Percentiles rank a stretch among this genome's conserved stretches.
These are phyloP conservation scores for Apophysomyces variabilis DNA, from an alignment of 371 early-diverging fungal species.

Conservation along the genomic window DNA sequence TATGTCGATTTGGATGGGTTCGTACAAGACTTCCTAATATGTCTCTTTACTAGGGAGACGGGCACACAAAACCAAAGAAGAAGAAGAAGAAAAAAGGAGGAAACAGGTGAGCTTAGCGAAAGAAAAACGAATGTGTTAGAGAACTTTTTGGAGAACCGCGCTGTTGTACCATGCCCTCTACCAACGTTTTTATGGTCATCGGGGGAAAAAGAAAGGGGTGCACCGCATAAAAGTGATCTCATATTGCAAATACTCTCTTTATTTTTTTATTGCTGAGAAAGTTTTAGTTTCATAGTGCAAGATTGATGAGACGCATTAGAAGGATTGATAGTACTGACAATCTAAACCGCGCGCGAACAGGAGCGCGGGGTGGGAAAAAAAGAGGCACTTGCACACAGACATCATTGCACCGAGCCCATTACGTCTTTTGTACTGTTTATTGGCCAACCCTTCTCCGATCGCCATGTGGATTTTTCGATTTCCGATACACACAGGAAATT, in stretches of 20 bases:
- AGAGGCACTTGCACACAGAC: neutral
- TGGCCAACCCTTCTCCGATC: neutral
- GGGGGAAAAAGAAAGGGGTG: too few species aligned
- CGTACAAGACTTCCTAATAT: neutral
- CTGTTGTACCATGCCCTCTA: neutral
- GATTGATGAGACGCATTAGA: neutral
- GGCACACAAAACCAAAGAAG: neutral
- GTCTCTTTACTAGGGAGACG: neutral
- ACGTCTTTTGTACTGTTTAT: neutral
- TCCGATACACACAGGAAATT: neutral
- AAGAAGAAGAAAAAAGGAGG: neutral
- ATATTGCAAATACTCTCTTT: too few species aligned
- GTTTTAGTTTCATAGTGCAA: too few species aligned
- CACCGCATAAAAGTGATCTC: too few species aligned
- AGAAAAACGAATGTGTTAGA: neutral
- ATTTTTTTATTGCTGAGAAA: too few species aligned
- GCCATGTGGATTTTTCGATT: neutral
- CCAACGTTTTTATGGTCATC: too few species aligned
- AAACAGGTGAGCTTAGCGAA: constrained; percentile 5
- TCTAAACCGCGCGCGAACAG: neutral
- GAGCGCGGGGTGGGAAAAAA: constrained; percentile 3
- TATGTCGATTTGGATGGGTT: too few species aligned
- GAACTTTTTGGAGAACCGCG: neutral
- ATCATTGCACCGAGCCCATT: constrained; percentile 5
- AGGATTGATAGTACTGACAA: neutral